Conservation (phyloP, 2,329 filamentous ascomycete genomes). For the Ceratocystis diversiconidia region DNA sequence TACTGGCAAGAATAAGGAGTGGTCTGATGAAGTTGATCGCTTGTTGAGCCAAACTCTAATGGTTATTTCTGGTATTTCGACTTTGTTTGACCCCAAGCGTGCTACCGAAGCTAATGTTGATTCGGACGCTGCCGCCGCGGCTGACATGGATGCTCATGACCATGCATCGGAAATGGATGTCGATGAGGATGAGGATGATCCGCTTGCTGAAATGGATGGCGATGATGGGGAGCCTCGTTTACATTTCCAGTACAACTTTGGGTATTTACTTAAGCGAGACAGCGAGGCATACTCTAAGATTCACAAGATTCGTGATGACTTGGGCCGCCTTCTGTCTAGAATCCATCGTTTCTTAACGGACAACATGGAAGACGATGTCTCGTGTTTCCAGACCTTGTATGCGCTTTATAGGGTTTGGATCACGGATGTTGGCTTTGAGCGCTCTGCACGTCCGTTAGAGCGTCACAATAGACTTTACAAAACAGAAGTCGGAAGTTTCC, state of each 20-base stretch:
- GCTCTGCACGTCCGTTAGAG: constrained; percentile 85
- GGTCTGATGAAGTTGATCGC: constrained; percentile 91
- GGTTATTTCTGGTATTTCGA: constrained; percentile 79
- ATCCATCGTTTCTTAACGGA: constrained; percentile 72
- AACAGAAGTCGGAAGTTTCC: constrained; percentile 81
- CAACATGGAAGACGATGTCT: constrained; percentile 87
- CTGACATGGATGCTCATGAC: constrained; percentile 38
- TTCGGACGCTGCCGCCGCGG: constrained; percentile 24
- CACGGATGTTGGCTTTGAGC: constrained; percentile 89
- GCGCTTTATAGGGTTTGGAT: constrained; percentile 93
- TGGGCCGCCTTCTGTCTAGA: constrained; percentile 66
- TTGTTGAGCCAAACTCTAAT: constrained; percentile 77
- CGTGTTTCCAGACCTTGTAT: constrained; percentile 86
- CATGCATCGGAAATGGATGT: constrained; percentile 29
- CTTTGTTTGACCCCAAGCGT: constrained; percentile 69
- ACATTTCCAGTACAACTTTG: constrained; percentile 76
- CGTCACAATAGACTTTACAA: constrained; percentile 71
- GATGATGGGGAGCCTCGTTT: constrained; percentile 74
- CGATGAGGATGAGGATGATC: constrained; percentile 35
- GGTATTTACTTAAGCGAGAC: constrained; percentile 54
- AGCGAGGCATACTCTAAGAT: constrained; percentile 55
- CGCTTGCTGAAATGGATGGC: constrained; percentile 43
- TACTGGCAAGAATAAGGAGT: constrained; percentile 93
- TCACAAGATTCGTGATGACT: constrained; percentile 64
- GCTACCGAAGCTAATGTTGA: constrained; percentile 39